phyloP scores from a whole-genome alignment of 148 eudicot species.

The Silene conica region DNA sequence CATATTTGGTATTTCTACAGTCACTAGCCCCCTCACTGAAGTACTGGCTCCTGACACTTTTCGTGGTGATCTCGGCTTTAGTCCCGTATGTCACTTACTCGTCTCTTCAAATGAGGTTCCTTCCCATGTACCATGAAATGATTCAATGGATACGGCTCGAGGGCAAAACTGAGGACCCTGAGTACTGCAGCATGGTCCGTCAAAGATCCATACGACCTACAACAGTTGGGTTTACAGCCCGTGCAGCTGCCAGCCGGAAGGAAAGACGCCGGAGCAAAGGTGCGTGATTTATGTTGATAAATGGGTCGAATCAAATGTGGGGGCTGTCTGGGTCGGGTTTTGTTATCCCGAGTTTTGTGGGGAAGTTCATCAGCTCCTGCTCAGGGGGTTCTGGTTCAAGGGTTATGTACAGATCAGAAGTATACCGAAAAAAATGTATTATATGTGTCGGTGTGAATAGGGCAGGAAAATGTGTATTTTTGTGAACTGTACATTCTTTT shows the following conservation, averaged over 20 bases:
- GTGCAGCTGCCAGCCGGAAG: slow-evolving; percentile 45
- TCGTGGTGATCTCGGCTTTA: slow-evolving; percentile 56
- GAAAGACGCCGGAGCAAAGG: slow-evolving; percentile 26
- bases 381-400: not conserved
- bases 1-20: slow-evolving; percentile 62
- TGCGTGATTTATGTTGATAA: not conserved
- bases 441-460: slow-evolving; percentile 28
- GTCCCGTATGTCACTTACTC: slow-evolving; percentile 58
- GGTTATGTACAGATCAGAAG: slow-evolving; percentile 25
- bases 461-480: slow-evolving; percentile 17
- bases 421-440: slow-evolving; percentile 21
- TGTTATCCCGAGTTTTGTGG: not conserved
- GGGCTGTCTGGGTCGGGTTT: not conserved
- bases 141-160: slow-evolving; percentile 76
- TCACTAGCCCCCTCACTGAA: slow-evolving; percentile 58
- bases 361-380: not conserved
- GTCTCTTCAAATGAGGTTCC: slow-evolving; percentile 64
- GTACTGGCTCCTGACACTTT: slow-evolving; percentile 54
- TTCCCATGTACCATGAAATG: slow-evolving; percentile 86
- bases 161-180: slow-evolving; percentile 69
- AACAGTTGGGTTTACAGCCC: slow-evolving; percentile 71
- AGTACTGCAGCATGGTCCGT: slow-evolving; percentile 45
- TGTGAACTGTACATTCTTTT: slow-evolving; percentile 26
- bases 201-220: slow-evolving; percentile 63
- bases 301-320: not conserved